Base-by-base conservation (phyloP, 2,329 filamentous ascomycete species). In the Scleromitrula shiraiana region DNA sequence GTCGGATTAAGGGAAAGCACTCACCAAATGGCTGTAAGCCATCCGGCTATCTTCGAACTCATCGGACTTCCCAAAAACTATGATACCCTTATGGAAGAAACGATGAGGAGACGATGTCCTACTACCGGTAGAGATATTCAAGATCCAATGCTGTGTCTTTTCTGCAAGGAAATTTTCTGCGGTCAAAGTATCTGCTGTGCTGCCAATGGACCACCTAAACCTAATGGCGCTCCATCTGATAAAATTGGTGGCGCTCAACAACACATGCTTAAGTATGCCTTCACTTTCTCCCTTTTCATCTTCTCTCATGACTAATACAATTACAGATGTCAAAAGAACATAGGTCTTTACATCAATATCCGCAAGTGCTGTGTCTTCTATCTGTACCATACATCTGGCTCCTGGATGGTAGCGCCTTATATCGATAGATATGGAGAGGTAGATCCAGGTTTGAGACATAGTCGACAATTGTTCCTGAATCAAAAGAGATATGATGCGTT, bases 121-220 rank as follows among this genome's bases (percentile, higher is more conserved):
- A 94, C 83, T 2, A 95, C 88, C 1, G 89, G 89, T 55, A 94
- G 93, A 64, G 91, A 96, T 58, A 71, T 98, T 42, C 84, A 83
- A 2, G 94, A 98, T 65, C 89, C 93, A 0, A 87, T 85, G 55
- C 79, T 98, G 30, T 98, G 93, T 62, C 76, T 98, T 32, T 88
- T 96, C 69, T 98, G 93, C 63, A 91, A 93, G 27, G 89, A 90
- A n/a, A 88, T 98, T 33, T 91, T 96, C 67, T 98, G 93, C 68
- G 88, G 85, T 8, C 93, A 98, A 70, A 88, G 85, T 38, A 84
- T 90, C 39, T 98, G 93, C 69, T 98, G 93, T 65, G 80, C 87
- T 62, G 82, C 81, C 58, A 73, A 80, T 51, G 56, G 66, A 59
- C 33, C 64, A 63, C 14, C 61, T 65, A 49, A 65, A 29, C 20